Percentiles rank a stretch among this genome's conserved stretches.
phyloP scores from a whole-genome alignment of 1,284 basidiomycete species.

The Pseudomicrostroma phylloplanum region DNA sequence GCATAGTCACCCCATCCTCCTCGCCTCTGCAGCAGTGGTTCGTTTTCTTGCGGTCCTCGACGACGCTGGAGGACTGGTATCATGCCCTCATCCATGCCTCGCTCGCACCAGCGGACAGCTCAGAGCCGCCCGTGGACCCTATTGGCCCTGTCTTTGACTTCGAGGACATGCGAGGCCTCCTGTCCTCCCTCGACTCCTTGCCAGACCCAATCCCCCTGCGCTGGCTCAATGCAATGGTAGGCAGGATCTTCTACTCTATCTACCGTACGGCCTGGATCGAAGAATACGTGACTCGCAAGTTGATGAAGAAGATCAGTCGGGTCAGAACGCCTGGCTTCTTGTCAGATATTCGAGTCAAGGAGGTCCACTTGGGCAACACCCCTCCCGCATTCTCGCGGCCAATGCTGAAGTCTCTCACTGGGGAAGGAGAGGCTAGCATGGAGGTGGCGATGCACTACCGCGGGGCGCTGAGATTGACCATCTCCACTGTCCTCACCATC shows the following conservation, averaged over 20 bases:
- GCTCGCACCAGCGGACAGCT: conserved; percentile 50
- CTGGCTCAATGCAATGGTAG: conserved; percentile 90
- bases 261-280: conserved; percentile 78
- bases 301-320: conserved; percentile 88
- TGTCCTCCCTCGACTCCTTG: conserved; percentile 77
- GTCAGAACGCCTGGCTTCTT: conserved; percentile 82
- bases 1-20: conserved; percentile 27
- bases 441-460: conserved; percentile 77
- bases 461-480: conserved; percentile 79
- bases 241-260: conserved; percentile 76
- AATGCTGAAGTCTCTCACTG: conserved; percentile 91
- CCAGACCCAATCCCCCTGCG: conserved; percentile 92
- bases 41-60: conserved; percentile 43
- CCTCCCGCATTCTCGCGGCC: conserved; percentile 67
- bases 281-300: conserved; percentile 71
- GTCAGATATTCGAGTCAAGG: conserved; percentile 74
- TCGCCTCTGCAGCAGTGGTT: conserved; percentile 37
- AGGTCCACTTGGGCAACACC: conserved; percentile 79
- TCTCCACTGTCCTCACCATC: conserved; percentile 80
- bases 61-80: conserved; percentile 77
- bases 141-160: conserved; percentile 62
- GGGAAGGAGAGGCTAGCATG: conserved; percentile 81
- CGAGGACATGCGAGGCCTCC: conserved; percentile 74
- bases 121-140: conserved; percentile 42
- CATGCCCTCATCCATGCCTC: conserved; percentile 71